These are phyloP conservation scores for Penstemon eatonii DNA, from an alignment of 257 asterid genomes.

Conservation along the genomic window DNA sequence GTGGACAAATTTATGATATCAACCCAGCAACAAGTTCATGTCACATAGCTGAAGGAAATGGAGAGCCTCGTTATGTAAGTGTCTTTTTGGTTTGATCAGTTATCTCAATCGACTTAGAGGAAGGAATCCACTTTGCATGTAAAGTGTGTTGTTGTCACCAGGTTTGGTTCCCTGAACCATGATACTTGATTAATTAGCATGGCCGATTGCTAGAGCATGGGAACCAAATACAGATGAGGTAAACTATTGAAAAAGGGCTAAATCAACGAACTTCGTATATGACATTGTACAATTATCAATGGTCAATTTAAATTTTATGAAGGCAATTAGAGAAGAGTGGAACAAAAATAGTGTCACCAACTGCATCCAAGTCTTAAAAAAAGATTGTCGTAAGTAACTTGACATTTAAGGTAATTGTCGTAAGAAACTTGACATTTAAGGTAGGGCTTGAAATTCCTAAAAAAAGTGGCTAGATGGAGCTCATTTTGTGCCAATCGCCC, in stretches of 20 bases:
- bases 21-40: neutral
- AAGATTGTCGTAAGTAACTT: no score
- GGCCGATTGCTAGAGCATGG: neutral
- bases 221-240: neutral
- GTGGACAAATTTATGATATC: neutral
- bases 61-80: neutral
- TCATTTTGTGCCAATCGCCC: no score
- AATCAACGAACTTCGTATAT: no score
- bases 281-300: no score
- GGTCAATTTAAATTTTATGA: no score
- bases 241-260: neutral
- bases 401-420: no score
- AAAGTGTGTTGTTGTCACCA: neutral
- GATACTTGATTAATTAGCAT: neutral
- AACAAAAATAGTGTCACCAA: no score
- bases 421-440: no score
- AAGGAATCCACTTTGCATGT: neutral
- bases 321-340: no score
- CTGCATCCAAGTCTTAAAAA: no score
- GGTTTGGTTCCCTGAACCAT: neutral
- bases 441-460: no score
- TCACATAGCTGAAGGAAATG: constrained; percentile 9
- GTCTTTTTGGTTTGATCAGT: neutral
- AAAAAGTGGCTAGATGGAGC: no score
- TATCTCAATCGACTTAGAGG: neutral